Percentiles rank a stretch among this genome's conserved stretches.
These are phyloP conservation scores for Boletus mariae DNA, from an alignment of 1,284 basidiomycete genomes.

Conservation along the genomic window DNA sequence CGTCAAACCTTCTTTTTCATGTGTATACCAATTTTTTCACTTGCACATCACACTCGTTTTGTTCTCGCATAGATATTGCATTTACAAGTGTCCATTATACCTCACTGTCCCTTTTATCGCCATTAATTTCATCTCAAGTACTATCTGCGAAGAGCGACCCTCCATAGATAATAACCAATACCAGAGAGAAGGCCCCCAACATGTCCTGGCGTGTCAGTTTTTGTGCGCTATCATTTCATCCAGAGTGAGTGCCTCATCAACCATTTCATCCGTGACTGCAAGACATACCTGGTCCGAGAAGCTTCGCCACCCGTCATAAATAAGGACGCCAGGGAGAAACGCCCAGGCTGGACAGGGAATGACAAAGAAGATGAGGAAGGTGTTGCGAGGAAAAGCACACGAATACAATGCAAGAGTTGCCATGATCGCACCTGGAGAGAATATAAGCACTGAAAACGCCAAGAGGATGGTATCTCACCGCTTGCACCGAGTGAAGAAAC, in stretches of 20 bases:
- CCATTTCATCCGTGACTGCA: background rate
- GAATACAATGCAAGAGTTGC: conserved; percentile 70
- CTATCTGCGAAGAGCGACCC: conserved; percentile 29
- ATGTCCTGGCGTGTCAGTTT: conserved; percentile 73
- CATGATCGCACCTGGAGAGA: conserved; percentile 63
- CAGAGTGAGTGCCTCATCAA: conserved; percentile 6
- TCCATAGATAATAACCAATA: conserved; percentile 53
- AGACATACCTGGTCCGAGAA: conserved; percentile 49
- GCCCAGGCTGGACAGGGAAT: conserved; percentile 84
- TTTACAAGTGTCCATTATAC: conserved; percentile 9
- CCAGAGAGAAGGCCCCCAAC: conserved; percentile 76
- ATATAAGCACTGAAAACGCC: background rate
- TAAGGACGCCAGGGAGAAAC: conserved; percentile 70
- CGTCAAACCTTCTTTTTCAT: background rate
- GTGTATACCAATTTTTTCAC: background rate
- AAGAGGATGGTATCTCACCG: conserved; percentile 41
- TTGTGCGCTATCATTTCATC: conserved; percentile 35
- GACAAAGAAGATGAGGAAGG: conserved; percentile 78
- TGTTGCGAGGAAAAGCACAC: conserved; percentile 63
- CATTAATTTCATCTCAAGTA: conserved; percentile 2
- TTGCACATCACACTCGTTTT: conserved; percentile 16
- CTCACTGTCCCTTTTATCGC: conserved; percentile 13
- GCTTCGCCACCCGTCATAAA: conserved; percentile 52
- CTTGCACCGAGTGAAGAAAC: conserved; percentile 71
- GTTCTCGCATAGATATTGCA: conserved; percentile 9